These are phyloP conservation scores for Hyphodiscus hymeniophilus DNA, from an alignment of 495 filamentous ascomycete species.

Conservation along the genomic window DNA sequence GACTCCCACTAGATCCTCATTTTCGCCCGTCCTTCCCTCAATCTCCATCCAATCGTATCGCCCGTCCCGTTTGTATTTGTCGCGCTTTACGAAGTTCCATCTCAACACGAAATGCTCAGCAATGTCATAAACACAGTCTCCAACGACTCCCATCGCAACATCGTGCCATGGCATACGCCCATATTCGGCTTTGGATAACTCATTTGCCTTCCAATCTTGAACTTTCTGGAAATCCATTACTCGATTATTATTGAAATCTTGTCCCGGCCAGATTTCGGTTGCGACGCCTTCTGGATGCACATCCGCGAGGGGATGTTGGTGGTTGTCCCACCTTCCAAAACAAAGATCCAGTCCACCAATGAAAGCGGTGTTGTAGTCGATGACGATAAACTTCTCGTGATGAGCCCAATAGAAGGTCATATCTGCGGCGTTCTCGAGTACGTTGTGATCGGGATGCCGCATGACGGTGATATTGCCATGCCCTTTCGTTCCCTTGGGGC, in stretches of 20 bases:
- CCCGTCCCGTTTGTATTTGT: conserved; percentile 88
- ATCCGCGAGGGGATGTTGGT: conserved; percentile 80
- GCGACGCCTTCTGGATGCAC: conserved; percentile 76
- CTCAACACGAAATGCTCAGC: conserved; percentile 92
- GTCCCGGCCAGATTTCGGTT: conserved; percentile 86
- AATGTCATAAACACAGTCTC: conserved; percentile 87
- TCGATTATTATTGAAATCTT: conserved; percentile 93
- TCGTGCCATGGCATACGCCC: conserved; percentile 98
- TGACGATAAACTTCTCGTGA: conserved; percentile 93
- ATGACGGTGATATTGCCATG: conserved; percentile 82
- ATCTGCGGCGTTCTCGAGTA: conserved; percentile 87
- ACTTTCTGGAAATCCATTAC: conserved; percentile 95
- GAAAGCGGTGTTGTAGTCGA: conserved; percentile 85
- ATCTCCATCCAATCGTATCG: conserved; percentile 77
- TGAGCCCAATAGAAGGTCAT: conserved; percentile 98
- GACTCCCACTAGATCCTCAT: conserved; percentile 80
- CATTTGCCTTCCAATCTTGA: conserved; percentile 84
- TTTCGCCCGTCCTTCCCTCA: conserved; percentile 65
- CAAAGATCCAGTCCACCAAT: conserved; percentile 94
- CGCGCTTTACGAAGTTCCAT: conserved; percentile 95
- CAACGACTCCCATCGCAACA: conserved; percentile 81
- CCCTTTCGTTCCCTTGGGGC: conserved; percentile 69
- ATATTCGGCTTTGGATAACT: conserved; percentile 84
- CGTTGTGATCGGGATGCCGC: conserved; percentile 92
- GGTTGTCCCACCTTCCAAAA: conserved; percentile 86